phyloP scores from a whole-genome alignment of 2,329 filamentous ascomycete genomes.

The Alternaria sp. region DNA sequence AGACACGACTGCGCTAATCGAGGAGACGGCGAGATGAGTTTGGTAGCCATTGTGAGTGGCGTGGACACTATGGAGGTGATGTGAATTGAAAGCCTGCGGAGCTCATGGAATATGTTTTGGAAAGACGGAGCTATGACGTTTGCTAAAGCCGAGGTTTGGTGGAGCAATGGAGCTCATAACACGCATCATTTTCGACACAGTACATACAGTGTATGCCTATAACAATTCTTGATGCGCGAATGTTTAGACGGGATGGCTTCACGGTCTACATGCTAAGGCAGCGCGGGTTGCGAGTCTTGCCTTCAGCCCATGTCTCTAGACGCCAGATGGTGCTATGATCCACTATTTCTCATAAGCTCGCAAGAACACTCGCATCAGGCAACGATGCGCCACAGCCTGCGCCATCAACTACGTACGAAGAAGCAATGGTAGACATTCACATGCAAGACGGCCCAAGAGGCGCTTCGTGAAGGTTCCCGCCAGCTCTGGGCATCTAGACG shows the following conservation, averaged over 20 bases:
- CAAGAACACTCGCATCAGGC: background rate
- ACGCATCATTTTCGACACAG: background rate
- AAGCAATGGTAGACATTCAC: conserved; percentile 4
- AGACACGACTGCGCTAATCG: conserved; percentile 28
- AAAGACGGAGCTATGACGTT: conserved; percentile 39
- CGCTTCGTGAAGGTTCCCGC: conserved; percentile 31
- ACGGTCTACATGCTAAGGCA: background rate
- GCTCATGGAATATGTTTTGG: conserved; percentile 8
- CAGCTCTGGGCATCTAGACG: conserved; percentile 13
- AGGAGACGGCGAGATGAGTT: conserved; percentile 25
- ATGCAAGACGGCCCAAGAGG: conserved; percentile 9
- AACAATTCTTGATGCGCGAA: background rate
- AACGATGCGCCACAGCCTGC: background rate
- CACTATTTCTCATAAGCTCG: background rate
- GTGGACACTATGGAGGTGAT: conserved; percentile 2
- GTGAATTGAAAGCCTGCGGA: conserved; percentile 7
- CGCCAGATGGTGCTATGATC: background rate
- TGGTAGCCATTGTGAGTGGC: conserved; percentile 34
- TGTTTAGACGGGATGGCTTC: background rate
- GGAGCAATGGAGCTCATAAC: conserved; percentile 8
- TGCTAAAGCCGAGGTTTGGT: conserved; percentile 29
- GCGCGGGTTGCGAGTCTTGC: background rate
- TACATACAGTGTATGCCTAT: background rate
- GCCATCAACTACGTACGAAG: background rate
- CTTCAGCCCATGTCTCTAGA: background rate